These are phyloP conservation scores for Osmozyma mogii DNA, from an alignment of 805 yeast species.

Conservation along the genomic window DNA sequence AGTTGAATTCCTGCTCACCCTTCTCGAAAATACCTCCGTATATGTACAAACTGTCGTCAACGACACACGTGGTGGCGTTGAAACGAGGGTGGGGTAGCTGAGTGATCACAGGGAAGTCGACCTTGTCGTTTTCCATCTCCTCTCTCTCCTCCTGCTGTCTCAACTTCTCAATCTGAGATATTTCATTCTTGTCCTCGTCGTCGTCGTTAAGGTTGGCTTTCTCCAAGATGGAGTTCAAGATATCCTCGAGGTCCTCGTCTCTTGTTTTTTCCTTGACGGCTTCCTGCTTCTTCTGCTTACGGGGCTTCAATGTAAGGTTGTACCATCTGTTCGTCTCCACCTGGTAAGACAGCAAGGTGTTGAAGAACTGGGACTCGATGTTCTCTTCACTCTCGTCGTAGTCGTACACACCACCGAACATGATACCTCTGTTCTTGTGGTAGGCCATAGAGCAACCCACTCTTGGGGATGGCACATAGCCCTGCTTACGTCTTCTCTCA, in stretches of 20 bases:
- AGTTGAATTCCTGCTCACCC: constrained; percentile 76
- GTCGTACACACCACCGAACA: constrained; percentile 95
- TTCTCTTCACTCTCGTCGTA: constrained; percentile 93
- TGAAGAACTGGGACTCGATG: constrained; percentile 76
- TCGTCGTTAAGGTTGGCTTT: constrained; percentile 64
- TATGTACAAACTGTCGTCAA: constrained; percentile 75
- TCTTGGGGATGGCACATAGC: constrained; percentile 84
- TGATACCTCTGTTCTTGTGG: constrained; percentile 85
- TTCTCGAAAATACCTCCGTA: constrained; percentile 88
- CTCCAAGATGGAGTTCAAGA: constrained; percentile 63
- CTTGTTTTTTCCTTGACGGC: constrained; percentile 42
- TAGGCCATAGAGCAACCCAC: constrained; percentile 89
- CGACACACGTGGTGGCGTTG: constrained; percentile 77
- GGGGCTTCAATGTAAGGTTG: constrained; percentile 54
- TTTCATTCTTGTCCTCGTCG: constrained; percentile 34
- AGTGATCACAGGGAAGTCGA: constrained; percentile 48
- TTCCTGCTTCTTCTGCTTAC: constrained; percentile 41
- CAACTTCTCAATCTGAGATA: constrained; percentile 28
- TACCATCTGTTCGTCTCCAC: constrained; percentile 87
- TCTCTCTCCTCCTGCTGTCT: constrained; percentile 31
- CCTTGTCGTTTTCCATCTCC: constrained; percentile 32
- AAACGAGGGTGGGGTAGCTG: constrained; percentile 83
- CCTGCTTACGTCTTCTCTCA: constrained; percentile 86
- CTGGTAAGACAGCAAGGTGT: constrained; percentile 74
- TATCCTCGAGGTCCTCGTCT: constrained; percentile 76